These are phyloP conservation scores for Aleurites moluccanus DNA, from an alignment of 441 rosid genomes.

Conservation along the genomic window DNA sequence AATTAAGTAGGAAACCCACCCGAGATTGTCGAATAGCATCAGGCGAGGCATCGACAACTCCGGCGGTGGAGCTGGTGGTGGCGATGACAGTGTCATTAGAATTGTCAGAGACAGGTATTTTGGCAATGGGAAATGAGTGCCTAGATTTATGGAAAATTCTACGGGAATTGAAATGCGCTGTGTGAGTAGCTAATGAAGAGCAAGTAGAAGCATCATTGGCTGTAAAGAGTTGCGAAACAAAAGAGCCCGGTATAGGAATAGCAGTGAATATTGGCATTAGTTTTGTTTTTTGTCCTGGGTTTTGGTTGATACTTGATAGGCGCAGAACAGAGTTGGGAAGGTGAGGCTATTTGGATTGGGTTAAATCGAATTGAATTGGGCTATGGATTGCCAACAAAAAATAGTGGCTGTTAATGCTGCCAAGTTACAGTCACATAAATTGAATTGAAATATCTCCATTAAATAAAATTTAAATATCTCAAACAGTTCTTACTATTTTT, in stretches of 20 bases:
- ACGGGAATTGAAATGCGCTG: not conserved
- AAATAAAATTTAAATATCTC: no score
- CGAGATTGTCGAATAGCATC: constrained; percentile 38
- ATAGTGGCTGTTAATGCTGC: not conserved
- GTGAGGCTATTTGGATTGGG: not conserved
- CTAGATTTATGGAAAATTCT: constrained; percentile 4
- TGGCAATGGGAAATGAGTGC: constrained; percentile 27
- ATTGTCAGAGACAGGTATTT: constrained; percentile 34
- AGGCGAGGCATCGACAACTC: constrained; percentile 32
- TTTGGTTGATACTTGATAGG: not conserved
- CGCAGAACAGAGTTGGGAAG: no score
- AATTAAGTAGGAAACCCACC: constrained; percentile 54
- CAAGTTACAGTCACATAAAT: not conserved
- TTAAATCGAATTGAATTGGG: no score
- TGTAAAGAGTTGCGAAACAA: not conserved
- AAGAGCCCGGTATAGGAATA: not conserved
- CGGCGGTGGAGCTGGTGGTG: constrained; percentile 5
- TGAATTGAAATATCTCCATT: no score
- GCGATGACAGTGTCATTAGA: constrained; percentile 36
- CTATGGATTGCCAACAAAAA: not conserved
- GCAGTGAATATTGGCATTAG: constrained; percentile 6
- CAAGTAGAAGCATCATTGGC: not conserved
- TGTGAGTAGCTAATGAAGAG: not conserved
- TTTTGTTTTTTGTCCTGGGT: not conserved
- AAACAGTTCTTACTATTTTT: no score